These are phyloP conservation scores for Rhododendron williamsianum DNA, from an alignment of 148 eudicot genomes.

Conservation along the genomic window DNA sequence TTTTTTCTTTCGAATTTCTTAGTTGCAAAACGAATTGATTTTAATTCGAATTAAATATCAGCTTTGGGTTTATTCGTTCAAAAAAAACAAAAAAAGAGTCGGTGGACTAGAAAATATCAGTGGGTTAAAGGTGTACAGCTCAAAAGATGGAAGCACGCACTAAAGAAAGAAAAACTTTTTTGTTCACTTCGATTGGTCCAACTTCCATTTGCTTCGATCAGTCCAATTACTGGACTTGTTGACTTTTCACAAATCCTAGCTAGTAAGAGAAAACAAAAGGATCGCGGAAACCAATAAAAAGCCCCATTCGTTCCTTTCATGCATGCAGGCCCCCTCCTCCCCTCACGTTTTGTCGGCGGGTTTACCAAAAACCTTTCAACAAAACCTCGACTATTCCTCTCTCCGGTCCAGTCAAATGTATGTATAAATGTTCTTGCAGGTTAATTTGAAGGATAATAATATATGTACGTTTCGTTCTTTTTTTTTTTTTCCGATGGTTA, in stretches of 20 bases:
- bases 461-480: no score
- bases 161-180: background rate
- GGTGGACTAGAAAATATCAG: background rate
- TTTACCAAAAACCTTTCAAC: background rate
- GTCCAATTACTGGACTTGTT: background rate
- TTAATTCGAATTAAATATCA: no score
- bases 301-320: background rate
- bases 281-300: background rate
- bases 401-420: no score
- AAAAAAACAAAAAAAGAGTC: background rate
- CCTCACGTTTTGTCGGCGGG: background rate
- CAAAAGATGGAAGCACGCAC: background rate
- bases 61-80: no score
- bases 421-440: no score
- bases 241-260: background rate
- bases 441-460: no score
- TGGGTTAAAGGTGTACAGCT: background rate
- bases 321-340: background rate
- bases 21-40: no score
- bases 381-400: background rate
- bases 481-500: no score
- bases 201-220: background rate
- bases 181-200: background rate
- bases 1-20: no score
- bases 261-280: background rate